phyloP scores from a whole-genome alignment of 306 rosid genomes.

The Castanea crenata region DNA sequence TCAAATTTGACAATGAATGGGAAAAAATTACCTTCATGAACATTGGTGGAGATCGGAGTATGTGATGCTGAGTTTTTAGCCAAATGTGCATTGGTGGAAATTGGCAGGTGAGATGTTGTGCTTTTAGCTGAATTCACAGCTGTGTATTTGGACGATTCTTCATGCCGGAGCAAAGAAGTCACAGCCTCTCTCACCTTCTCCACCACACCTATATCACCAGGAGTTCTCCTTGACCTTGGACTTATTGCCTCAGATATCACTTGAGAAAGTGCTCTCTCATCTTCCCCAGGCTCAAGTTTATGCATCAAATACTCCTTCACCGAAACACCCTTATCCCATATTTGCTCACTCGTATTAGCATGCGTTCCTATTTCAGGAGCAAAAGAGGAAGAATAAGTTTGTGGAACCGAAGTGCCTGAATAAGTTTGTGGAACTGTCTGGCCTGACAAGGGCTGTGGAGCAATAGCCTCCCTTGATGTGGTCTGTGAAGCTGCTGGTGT shows the following conservation, averaged over 20 bases:
- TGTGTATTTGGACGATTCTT: conserved; percentile 35
- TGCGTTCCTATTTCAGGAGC: conserved; percentile 20
- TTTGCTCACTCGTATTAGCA: conserved; percentile 23
- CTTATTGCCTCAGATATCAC: conserved; percentile 78
- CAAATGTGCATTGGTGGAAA: conserved; percentile 23
- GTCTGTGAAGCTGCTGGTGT: background rate
- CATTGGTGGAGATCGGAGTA: conserved; percentile 37
- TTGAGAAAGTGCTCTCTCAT: conserved; percentile 77
- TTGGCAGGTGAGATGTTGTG: conserved; percentile 34
- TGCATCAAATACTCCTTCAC: conserved; percentile 72
- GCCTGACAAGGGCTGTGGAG: conserved; percentile 23
- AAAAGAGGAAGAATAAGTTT: conserved; percentile 19
- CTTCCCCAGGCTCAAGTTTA: conserved; percentile 89
- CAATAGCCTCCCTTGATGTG: conserved; percentile 3
- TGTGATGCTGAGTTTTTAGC: conserved; percentile 28
- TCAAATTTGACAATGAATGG: background rate
- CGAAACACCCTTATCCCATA: conserved; percentile 76
- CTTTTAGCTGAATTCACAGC: conserved; percentile 23
- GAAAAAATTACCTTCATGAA: conserved; percentile 48
- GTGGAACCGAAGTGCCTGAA: conserved; percentile 20
- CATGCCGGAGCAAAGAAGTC: conserved; percentile 58
- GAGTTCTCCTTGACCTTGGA: conserved; percentile 54
- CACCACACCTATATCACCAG: conserved; percentile 61
- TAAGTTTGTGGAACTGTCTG: conserved; percentile 15
- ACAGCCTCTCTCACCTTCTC: conserved; percentile 83